Conservation (phyloP, 164 flowering plant genomes). For the Macadamia integrifolia region DNA sequence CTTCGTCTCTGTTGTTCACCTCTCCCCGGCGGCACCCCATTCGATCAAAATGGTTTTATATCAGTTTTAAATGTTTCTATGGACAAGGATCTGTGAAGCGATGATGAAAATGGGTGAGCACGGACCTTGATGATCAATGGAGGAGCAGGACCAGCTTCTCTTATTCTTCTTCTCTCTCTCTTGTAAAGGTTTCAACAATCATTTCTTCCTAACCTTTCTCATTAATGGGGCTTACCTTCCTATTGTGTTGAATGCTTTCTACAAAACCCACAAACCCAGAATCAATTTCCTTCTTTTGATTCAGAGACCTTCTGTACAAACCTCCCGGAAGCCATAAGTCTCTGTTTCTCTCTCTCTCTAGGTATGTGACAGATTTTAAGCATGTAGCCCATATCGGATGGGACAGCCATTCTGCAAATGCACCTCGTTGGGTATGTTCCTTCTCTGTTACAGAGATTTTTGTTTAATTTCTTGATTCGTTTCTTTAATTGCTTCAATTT, state of each 20-base stretch:
- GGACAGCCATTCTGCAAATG: constrained; percentile 56
- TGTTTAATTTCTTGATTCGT: not conserved
- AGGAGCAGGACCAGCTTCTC: constrained; percentile 4
- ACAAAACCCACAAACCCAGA: not conserved
- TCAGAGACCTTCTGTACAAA: no score
- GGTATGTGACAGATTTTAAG: constrained; percentile 58
- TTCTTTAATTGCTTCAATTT: not conserved
- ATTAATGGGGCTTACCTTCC: no score
- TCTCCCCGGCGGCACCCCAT: no score
- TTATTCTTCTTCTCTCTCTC: no score
- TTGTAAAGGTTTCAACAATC: no score
- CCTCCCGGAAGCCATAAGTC: no score
- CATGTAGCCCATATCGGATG: constrained; percentile 84
- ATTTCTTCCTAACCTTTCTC: not conserved
- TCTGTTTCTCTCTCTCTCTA: not conserved
- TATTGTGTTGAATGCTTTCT: no score
- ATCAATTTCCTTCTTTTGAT: not conserved
- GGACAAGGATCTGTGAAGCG: not conserved
- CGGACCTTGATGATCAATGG: constrained; percentile 12
- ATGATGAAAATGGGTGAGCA: constrained; percentile 6
- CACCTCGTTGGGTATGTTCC: constrained; percentile 60
- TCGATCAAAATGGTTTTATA: not conserved
- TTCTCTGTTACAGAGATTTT: not conserved
- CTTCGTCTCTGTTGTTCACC: no score
- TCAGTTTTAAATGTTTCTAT: not conserved